A percentile compares a stretch with the other conserved stretches of the same genome.
Conservation (phyloP, 768 basidiomycete species). For the Pleurotus tuber-regium region DNA sequence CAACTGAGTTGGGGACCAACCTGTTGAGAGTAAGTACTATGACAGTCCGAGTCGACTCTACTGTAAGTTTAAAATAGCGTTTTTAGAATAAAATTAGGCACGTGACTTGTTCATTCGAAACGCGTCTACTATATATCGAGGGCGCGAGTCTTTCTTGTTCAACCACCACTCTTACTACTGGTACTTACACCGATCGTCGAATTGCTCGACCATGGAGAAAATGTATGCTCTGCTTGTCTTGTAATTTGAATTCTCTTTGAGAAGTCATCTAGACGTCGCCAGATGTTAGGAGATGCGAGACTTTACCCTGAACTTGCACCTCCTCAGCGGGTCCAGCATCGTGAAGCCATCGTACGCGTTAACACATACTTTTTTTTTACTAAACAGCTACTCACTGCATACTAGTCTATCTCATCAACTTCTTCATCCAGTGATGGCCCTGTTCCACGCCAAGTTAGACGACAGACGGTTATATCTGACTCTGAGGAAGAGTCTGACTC, state of each 20-base stretch:
- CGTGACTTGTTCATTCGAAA: slow-evolving; percentile 7
- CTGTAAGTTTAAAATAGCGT: not conserved
- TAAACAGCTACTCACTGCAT: not conserved
- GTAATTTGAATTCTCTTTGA: not conserved
- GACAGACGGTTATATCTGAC: not conserved
- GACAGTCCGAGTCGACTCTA: not conserved
- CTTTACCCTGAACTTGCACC: slow-evolving; percentile 7
- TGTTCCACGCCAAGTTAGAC: not conserved
- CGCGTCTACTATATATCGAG: not conserved
- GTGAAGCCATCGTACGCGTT: slow-evolving; percentile 3
- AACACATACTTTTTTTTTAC: not conserved
- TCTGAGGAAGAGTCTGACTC: not conserved
- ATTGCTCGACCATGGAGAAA: slow-evolving; percentile 8
- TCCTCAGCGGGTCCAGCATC: not conserved
- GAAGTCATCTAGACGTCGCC: slow-evolving; percentile 2
- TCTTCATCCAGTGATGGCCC: not conserved
- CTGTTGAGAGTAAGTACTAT: no score
- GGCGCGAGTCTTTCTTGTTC: not conserved
- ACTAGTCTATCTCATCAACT: slow-evolving; percentile 1
- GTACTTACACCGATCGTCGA: no score
- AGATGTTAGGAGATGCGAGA: not conserved
- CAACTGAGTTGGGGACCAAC: no score
- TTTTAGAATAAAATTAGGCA: no score
- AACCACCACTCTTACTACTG: no score
- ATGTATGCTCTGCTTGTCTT: not conserved